These are phyloP conservation scores for Paratinospora sagittata DNA, from an alignment of 164 flowering plant species.

Conservation along the genomic window DNA sequence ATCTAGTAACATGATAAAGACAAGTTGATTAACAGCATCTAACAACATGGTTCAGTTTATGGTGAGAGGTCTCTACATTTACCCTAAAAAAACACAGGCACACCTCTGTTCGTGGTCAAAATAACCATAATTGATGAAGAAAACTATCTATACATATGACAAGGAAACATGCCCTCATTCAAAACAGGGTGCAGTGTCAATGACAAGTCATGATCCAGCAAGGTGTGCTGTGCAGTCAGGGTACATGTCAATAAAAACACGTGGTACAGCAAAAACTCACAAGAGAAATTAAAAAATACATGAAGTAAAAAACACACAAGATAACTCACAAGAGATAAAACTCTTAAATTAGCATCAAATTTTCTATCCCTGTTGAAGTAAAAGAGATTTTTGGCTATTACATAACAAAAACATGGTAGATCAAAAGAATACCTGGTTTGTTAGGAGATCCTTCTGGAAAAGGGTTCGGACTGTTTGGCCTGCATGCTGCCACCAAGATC, in stretches of 20 bases:
- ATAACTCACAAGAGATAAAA: background rate
- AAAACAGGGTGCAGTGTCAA: background rate
- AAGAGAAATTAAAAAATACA: background rate
- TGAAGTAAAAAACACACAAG: background rate
- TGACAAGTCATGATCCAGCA: background rate
- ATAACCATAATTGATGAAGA: no score
- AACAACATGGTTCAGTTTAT: no score
- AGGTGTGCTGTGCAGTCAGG: background rate
- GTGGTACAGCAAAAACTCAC: background rate
- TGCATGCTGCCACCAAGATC: conserved; percentile 73
- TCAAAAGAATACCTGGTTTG: conserved; percentile 56
- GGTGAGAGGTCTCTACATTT: no score
- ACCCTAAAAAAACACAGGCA: no score
- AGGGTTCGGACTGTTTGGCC: conserved; percentile 50
- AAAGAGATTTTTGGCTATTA: background rate
- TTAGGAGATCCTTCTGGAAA: conserved; percentile 63
- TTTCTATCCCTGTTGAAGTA: background rate
- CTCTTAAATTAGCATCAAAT: background rate
- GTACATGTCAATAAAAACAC: background rate
- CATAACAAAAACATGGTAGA: background rate
- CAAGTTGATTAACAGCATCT: no score
- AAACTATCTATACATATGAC: no score
- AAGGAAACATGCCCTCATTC: no score
- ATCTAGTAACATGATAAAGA: no score
- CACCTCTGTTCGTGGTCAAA: no score